Base-by-base conservation (phyloP, 805 yeast species). In the Yamadazyma laniorum region DNA sequence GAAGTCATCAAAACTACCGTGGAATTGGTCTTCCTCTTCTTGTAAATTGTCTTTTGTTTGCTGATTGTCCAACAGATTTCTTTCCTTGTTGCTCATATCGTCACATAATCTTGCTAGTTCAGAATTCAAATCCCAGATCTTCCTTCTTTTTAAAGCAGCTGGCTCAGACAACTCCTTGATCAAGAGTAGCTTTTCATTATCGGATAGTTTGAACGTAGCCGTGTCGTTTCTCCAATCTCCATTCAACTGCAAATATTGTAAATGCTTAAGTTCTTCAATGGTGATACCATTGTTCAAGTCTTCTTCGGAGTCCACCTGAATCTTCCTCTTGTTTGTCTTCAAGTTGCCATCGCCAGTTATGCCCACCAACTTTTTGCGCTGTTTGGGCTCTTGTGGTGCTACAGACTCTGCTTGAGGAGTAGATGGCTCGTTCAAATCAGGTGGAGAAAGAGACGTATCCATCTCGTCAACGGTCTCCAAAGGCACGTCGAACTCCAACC, bases 251-350 rank as follows among this genome's bases (percentile, higher is more conserved):
- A 63, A 38, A 17, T 58, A 51, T 29, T 43, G 37, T 15, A 50
- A 45, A 43, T 65, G 71, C 32, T 50, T 50, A 28, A 67, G 52
- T 16, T 58, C 67, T 22, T 58, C 61, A 16, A 59, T 55, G 18
- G 68, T 57, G n/a, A 66, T 49, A 1, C 70, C 75, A 5, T 70
- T 55, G n/a, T 72, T 61, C 27, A 77, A 55, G 31, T 73, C 78
- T 14, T 60, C 69, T 4, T 44, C 52, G 0, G 61, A 47, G 52
- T 80, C 85, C n/a, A 71, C 51, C 23, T 65, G 56, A 18, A 79
- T 49, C 45, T 65, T 71, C 42, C 74, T 65, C 39, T 71, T 70
- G 22, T 61, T 56, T 2, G 80, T 75, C 46, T 73, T 67, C 3
- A 77, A 39, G 14, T 51, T 70, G 25, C 79, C 81, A 19, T 52